These are phyloP conservation scores for Sorghum bicolor DNA, from an alignment of 176 grass and related monocot species.

Conservation along the genomic window Sorghum_bicolor_NCBIv3 NC_012872.2:9913501-9914000, in stretches of 20 bases:
- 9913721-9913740: too few species aligned
- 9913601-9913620: not conserved
- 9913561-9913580: slow-evolving; percentile 24
- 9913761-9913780: too few species aligned
- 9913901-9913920: too few species aligned
- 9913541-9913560: slow-evolving; percentile 28
- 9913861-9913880: too few species aligned
- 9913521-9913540: slow-evolving; percentile 1
- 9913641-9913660: not conserved
- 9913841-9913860: too few species aligned
- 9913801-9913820: too few species aligned
- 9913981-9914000: not conserved
- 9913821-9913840: too few species aligned
- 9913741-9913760: too few species aligned
- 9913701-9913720: too few species aligned
- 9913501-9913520: slow-evolving; percentile 31
- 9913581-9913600: slow-evolving; percentile 23
- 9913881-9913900: too few species aligned
- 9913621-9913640: not conserved
- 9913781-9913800: too few species aligned
- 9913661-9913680: not conserved
- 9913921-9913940: not conserved
- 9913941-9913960: not conserved
- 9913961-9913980: not conserved
- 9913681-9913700: too few species aligned